A percentile compares a stretch with the other conserved stretches of the same genome.
phyloP scores from a whole-genome alignment of 1,139 yeast genomes.

The Hansenula sp. region DNA sequence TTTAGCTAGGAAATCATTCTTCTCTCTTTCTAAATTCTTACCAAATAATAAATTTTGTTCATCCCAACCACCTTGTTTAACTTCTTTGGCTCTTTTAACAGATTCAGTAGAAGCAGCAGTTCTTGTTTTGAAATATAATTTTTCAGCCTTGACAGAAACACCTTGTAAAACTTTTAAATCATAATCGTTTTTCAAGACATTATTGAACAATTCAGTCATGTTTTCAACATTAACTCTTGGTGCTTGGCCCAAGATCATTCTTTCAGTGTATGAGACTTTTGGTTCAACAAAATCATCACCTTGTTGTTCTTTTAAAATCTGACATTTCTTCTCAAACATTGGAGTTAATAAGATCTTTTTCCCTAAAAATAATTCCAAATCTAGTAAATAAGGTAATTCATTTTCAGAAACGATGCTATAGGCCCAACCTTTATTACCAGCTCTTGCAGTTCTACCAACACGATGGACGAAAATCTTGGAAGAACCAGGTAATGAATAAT shows the following conservation, averaged over 20 bases:
- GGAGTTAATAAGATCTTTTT: conserved; percentile 69
- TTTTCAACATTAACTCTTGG: conserved; percentile 74
- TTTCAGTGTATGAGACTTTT: conserved; percentile 64
- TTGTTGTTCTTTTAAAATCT: conserved; percentile 41
- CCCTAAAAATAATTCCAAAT: conserved; percentile 87
- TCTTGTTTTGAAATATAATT: conserved; percentile 79
- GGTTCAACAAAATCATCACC: conserved; percentile 39
- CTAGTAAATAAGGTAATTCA: conserved; percentile 87
- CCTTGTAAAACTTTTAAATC: conserved; percentile 64
- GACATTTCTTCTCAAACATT: conserved; percentile 62
- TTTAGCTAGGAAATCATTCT: conserved; percentile 66
- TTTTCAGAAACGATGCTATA: conserved; percentile 81
- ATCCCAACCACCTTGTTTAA: conserved; percentile 83
- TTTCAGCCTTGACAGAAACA: conserved; percentile 85
- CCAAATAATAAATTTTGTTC: conserved; percentile 80
- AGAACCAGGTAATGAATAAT: conserved; percentile 85
- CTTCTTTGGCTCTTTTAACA: conserved; percentile 77
- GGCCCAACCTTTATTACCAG: conserved; percentile 98
- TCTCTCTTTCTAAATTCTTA: conserved; percentile 66
- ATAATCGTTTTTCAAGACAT: conserved; percentile 57
- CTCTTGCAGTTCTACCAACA: conserved; percentile 99
- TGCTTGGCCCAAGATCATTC: conserved; percentile 78
- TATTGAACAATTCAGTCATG: conserved; percentile 68
- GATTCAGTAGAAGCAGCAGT: conserved; percentile 85
- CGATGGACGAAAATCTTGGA: conserved; percentile 94